A percentile compares a stretch with the other conserved stretches of the same genome.
These are phyloP conservation scores for Teratosphaeria zuluensis DNA, from an alignment of 2,329 filamentous ascomycete genomes.

Conservation along the genomic window DNA sequence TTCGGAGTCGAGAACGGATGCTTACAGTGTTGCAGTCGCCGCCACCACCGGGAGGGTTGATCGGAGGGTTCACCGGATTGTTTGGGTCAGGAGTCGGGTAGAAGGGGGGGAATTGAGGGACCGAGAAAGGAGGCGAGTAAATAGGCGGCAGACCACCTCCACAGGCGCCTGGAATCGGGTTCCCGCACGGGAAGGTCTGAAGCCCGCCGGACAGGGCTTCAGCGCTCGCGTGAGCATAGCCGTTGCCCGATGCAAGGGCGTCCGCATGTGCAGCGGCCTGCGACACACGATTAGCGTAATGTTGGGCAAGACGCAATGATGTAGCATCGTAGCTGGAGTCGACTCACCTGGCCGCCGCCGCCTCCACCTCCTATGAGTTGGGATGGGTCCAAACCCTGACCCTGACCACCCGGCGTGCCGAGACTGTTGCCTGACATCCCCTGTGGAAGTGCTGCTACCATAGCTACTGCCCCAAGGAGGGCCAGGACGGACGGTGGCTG, in stretches of 20 bases:
- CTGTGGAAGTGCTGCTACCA: neutral
- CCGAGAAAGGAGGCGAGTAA: neutral
- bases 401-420: neutral
- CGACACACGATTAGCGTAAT: neutral
- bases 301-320: neutral
- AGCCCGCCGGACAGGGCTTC: neutral
- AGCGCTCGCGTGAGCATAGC: neutral
- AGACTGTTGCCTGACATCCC: neutral
- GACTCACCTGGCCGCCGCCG: neutral
- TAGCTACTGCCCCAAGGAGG: neutral
- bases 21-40: neutral
- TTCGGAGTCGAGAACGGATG: neutral
- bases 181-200: neutral
- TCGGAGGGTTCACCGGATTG: no score
- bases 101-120: neutral
- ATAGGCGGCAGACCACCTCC: neutral
- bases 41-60: no score
- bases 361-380: no score
- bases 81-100: neutral
- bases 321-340: neutral
- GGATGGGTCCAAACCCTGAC: no score
- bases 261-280: neutral
- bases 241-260: neutral
- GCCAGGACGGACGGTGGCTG: neutral
- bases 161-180: neutral